Evolutionary conservation across 2,329 filamentous ascomycete genomes (phyloP), one percentile per base, ranked within the genome.

Genomic region (Teratosphaeria epicoccoides): DNA sequence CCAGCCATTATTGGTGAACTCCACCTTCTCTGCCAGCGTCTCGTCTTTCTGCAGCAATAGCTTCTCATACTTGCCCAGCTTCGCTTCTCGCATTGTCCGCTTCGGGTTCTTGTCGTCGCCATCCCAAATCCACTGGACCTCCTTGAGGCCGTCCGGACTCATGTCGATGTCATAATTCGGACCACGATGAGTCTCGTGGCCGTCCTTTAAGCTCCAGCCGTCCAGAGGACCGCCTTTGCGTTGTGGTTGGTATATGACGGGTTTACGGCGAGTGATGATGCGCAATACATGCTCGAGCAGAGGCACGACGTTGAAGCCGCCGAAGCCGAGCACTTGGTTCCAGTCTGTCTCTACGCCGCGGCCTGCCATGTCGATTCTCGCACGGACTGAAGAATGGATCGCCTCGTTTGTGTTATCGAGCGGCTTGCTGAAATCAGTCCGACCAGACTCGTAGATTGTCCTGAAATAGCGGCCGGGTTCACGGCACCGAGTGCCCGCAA

Each of bases 301-400:
- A 1, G 61, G 59, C 49, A 52, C 57, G 24, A 63, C 49, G 53
- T 44, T 57, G 46, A 49, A 51, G n/a, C 46, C 46, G 2, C 55
- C 56, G 29, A 46, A 43, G 1, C 58, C 55, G 47, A 63, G 55
- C 6, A 52, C 54, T 17, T 55, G 47, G 26, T 43, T 46, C 46
- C 56, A 55, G 44, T 65, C 57, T 10, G 61, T 54, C 50, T 67
- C 65, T 14, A 64, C 57, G 33, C 53, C 60, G 11, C 59, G 49
- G 22, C 63, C 66, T 12, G 59, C 63, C n/a, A 64, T 55, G 40
- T 67, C 64, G 29, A 68, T 63, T 5, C 66, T 62, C 7, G 60
- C 60, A 10, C 66, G 61, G 1, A 66, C 65, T 1, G 64, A 68
- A 23, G 66, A 62, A 52, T 69, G 67, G 23, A 69, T 63, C 23